These are phyloP conservation scores for Anethum foeniculum DNA, from an alignment of 140 eudicot species.

Conservation along the genomic window DNA sequence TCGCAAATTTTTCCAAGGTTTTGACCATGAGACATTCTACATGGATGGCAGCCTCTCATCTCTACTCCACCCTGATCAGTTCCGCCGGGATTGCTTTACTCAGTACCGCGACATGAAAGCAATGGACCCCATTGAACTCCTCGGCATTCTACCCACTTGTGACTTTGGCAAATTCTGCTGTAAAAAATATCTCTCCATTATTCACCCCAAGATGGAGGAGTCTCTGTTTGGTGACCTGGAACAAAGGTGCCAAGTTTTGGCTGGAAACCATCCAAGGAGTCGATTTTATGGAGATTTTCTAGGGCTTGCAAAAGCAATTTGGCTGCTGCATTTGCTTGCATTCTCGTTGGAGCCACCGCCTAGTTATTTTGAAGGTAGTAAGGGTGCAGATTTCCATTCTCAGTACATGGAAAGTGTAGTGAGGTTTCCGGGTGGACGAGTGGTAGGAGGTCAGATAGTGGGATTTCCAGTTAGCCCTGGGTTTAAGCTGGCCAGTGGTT, in stretches of 20 bases:
- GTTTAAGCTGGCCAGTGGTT: slow-evolving; percentile 79
- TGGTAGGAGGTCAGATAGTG: slow-evolving; percentile 58
- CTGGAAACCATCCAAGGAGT: slow-evolving; percentile 84
- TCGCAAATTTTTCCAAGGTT: slow-evolving; percentile 88
- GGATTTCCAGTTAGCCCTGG: slow-evolving; percentile 98
- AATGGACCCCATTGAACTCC: slow-evolving; percentile 93
- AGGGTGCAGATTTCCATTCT: slow-evolving; percentile 80
- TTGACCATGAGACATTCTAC: slow-evolving; percentile 96
- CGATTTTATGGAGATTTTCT: slow-evolving; percentile 76
- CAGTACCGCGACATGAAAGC: slow-evolving; percentile 93
- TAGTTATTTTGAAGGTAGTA: slow-evolving; percentile 80
- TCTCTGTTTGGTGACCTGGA: slow-evolving; percentile 86
- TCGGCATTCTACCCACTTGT: slow-evolving; percentile 76
- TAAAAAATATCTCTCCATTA: slow-evolving; percentile 72
- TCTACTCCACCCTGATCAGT: slow-evolving; percentile 79
- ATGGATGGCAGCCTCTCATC: slow-evolving; percentile 96
- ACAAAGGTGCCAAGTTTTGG: slow-evolving; percentile 74
- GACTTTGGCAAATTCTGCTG: slow-evolving; percentile 83
- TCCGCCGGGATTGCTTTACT: slow-evolving; percentile 79
- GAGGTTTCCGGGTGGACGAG: slow-evolving; percentile 60
- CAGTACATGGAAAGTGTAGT: slow-evolving; percentile 91
- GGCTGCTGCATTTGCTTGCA: slow-evolving; percentile 90
- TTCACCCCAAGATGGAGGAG: slow-evolving; percentile 98
- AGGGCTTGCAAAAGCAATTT: slow-evolving; percentile 76
- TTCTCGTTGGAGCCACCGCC: slow-evolving; percentile 83